phyloP scores from a whole-genome alignment of 768 basidiomycete genomes.

The Naematelia encephala region DNA sequence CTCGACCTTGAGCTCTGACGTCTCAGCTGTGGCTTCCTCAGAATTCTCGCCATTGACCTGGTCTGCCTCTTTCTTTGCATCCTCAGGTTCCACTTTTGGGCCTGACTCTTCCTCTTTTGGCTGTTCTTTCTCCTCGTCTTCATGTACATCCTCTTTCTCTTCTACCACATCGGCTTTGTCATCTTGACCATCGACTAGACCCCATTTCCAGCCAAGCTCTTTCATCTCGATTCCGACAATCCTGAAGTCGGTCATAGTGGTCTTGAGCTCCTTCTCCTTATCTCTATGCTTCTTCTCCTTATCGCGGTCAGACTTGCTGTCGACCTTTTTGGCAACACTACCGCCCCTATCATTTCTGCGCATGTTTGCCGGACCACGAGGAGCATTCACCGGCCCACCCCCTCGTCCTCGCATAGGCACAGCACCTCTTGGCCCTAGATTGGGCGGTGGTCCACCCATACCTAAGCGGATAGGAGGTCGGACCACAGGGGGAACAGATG shows the following conservation, averaged over 20 bases:
- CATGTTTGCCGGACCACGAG: constrained; percentile 17
- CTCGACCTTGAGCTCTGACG: constrained; percentile 1
- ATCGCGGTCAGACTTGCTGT: constrained; percentile 20
- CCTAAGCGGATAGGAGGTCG: constrained; percentile 41
- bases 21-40: constrained; percentile 6
- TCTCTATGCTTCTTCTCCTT: constrained; percentile 23
- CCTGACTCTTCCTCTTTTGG: constrained; percentile 21
- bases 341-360: constrained; percentile 4
- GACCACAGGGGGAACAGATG: constrained; percentile 12
- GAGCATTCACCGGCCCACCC: constrained; percentile 11
- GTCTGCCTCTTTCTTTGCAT: constrained; percentile 45
- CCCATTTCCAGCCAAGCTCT: constrained; percentile 85
- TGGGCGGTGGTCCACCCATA: constrained; percentile 28
- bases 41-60: constrained; percentile 5
- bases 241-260: constrained; percentile 97
- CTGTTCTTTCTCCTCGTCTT: constrained; percentile 1
- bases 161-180: constrained; percentile 21
- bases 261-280: constrained; percentile 54
- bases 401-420: constrained; percentile 13
- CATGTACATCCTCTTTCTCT: constrained; percentile 18
- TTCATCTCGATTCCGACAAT: constrained; percentile 84
- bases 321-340: constrained; percentile 5
- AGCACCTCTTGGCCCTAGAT: constrained; percentile 8
- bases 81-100: constrained; percentile 17
- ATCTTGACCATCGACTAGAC: constrained; percentile 50